Evolutionary conservation across 139 green algal species (phyloP).

Genomic region (Volvox africanus): DNA sequence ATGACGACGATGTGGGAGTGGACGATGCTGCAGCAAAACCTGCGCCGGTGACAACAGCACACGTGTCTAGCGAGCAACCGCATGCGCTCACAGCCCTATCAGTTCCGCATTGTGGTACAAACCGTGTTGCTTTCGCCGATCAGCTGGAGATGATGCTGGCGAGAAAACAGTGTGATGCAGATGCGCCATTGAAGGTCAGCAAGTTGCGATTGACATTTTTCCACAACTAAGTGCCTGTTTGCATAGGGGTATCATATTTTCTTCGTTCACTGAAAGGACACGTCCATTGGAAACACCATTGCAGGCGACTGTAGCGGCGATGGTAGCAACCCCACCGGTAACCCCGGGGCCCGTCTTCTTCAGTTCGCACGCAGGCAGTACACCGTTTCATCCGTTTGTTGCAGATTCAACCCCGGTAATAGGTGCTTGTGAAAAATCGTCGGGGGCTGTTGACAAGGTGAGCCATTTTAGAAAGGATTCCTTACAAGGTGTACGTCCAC

Average conservation of each 20-base stretch:
- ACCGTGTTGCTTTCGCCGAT: constrained; percentile 13
- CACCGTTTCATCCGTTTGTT: not conserved
- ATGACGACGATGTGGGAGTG: constrained; percentile 33
- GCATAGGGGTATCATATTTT: too few species aligned
- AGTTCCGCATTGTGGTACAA: not conserved
- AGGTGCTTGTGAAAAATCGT: not conserved
- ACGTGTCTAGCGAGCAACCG: not conserved
- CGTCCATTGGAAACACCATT: too few species aligned
- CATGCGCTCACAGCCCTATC: not conserved
- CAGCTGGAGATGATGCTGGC: not conserved
- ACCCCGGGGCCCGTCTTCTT: constrained; percentile 22
- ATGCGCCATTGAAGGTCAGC: not conserved
- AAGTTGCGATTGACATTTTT: not conserved
- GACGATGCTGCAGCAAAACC: not conserved
- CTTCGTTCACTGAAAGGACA: too few species aligned
- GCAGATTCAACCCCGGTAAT: not conserved
- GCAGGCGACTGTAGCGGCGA: not conserved
- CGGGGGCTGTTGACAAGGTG: not conserved
- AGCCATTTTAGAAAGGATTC: not conserved
- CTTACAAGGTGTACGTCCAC: too few species aligned
- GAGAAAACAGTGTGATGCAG: not conserved
- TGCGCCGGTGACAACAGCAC: not conserved
- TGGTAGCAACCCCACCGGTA: not conserved
- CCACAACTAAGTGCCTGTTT: not conserved
- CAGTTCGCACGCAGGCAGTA: constrained; percentile 23